Evolutionary conservation across 345 rosid genomes (phyloP).

Genomic region (Viola odorata): DNA sequence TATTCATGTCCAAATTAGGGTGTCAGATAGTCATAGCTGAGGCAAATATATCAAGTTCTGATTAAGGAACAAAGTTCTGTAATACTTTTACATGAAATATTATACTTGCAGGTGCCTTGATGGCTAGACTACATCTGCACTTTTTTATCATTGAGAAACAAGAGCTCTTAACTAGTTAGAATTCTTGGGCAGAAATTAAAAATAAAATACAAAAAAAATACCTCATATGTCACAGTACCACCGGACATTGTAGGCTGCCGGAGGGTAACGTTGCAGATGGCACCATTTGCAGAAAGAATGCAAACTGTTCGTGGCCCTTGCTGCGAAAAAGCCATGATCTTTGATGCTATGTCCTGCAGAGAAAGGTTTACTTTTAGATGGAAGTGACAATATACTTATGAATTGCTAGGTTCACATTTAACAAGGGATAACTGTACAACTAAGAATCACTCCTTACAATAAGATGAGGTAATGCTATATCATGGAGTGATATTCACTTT

Average conservation of each 20-base stretch:
- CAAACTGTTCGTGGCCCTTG: conserved; percentile 80
- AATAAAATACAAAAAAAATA: too few species aligned
- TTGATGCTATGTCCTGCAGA: conserved; percentile 71
- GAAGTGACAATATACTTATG: background rate
- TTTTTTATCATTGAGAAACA: background rate
- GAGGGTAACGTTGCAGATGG: conserved; percentile 62
- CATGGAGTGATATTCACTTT: too few species aligned
- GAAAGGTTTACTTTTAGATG: background rate
- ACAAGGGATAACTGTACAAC: background rate
- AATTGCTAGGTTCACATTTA: background rate
- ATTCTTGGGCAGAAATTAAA: too few species aligned
- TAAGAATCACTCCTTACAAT: too few species aligned
- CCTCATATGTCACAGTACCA: conserved; percentile 71
- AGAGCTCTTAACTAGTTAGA: background rate
- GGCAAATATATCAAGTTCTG: background rate
- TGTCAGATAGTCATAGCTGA: too few species aligned
- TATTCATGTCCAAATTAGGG: too few species aligned
- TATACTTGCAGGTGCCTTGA: background rate
- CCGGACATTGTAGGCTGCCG: conserved; percentile 51
- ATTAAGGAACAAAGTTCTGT: background rate
- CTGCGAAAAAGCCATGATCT: conserved; percentile 62
- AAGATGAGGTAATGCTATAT: too few species aligned
- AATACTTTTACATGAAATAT: background rate
- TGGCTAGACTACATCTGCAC: background rate
- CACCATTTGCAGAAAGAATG: conserved; percentile 89